phyloP scores from a whole-genome alignment of 345 rosid species.

The Salix udensis region DNA sequence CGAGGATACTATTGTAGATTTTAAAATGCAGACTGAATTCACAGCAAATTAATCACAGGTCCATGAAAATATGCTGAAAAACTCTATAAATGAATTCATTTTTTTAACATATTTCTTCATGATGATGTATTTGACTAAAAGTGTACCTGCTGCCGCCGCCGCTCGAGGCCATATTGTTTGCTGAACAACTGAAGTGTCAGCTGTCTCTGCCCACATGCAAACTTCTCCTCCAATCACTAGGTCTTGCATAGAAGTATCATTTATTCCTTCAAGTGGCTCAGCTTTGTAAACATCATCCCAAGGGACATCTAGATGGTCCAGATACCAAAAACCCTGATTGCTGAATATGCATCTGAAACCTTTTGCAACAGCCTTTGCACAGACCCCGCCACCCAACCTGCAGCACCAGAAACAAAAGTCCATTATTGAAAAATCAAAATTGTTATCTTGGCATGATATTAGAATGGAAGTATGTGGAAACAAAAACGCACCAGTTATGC shows the following conservation, averaged over 20 bases:
- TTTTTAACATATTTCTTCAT: neutral
- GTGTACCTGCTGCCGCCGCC: slow-evolving; percentile 79
- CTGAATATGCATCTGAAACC: slow-evolving; percentile 90
- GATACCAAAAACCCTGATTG: slow-evolving; percentile 88
- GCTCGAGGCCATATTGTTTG: slow-evolving; percentile 97
- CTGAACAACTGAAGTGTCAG: slow-evolving; percentile 76
- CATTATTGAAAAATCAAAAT: neutral
- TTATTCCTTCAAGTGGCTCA: slow-evolving; percentile 79
- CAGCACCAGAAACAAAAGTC: neutral
- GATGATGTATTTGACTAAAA: neutral
- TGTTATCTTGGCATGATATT: neutral
- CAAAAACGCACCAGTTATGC: slow-evolving; percentile 70
- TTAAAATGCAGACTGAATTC: neutral
- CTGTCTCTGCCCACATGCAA: slow-evolving; percentile 91
- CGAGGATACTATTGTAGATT: neutral
- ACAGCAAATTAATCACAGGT: neutral
- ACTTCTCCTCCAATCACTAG: slow-evolving; percentile 97
- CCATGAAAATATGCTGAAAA: neutral
- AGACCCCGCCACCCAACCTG: slow-evolving; percentile 86
- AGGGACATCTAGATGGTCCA: slow-evolving; percentile 81
- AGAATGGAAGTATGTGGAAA: neutral
- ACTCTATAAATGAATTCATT: neutral
- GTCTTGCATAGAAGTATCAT: slow-evolving; percentile 46
- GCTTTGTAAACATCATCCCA: slow-evolving; percentile 69
- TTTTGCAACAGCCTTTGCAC: slow-evolving; percentile 75